Evolutionary conservation across 2,329 filamentous ascomycete genomes (phyloP), one percentile per base, ranked within the genome.

Genomic region (Clonostachys solani): DNA sequence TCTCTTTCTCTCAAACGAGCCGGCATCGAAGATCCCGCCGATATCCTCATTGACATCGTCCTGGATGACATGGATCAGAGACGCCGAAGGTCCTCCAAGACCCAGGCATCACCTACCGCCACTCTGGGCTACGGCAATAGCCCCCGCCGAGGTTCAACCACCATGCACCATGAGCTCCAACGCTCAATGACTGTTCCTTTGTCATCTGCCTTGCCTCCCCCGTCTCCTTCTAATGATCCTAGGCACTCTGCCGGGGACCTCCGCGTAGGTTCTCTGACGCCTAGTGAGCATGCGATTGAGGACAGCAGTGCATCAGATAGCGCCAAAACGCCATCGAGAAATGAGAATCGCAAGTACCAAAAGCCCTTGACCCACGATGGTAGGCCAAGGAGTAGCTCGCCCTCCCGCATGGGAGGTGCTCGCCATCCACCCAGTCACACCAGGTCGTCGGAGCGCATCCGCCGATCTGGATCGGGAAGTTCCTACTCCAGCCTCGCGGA

Each of bases 41-140:
- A 97, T 62, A 80, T 99, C 37, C 74, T 97, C 43, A 89, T 94
- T 53, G 87, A 95, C 57, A 95, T 99, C 56, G 92, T 99, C 23
- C 71, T 99, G 50, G 94, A 99, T 61, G 94, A 99, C 60, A 94
- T 95, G 78, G 92, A 97, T 65, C 94, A 89, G 70, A 81, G 94
- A 53, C 83, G 92, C 19, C 83, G 90, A 50, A 83, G 94, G 44
- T 95, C 92, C 1, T 90, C 91, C 40, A 97, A 95, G 69, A 78
- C 84, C 10, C 89, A 94, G 52, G 77, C 84, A 12, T 95, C 91
- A 1, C 89, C 92, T 5, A 86, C 87, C 2, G 78, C 83, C 12
- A 81, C 86, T 1, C 89, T 86, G 80, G 75, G 74, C 59, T 65
- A 78, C 56, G 66, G 66, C 41, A 68, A 74, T 9, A 84, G 78